Conservation (phyloP, 176 grass and related monocot genomes). For the Eleusine indica region DNA sequence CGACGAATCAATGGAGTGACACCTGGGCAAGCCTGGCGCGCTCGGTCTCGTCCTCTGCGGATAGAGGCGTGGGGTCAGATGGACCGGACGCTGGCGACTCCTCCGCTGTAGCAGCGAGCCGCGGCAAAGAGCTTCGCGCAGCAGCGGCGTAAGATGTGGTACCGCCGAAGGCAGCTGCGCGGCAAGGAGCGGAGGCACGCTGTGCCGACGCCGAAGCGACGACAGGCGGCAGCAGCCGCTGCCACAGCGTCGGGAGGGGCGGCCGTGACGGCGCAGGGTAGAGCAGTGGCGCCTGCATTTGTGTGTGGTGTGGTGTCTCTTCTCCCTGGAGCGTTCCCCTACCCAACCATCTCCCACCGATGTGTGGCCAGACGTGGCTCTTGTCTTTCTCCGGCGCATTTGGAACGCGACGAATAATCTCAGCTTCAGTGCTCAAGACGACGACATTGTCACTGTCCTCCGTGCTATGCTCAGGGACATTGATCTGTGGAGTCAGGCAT, state of each 20-base stretch:
- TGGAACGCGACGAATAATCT: no score
- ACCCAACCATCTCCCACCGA: no score
- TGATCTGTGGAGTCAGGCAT: no score
- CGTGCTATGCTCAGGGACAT: no score
- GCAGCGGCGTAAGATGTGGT: neutral
- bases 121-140: slow-evolving; percentile 10
- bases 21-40: slow-evolving; percentile 87
- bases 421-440: no score
- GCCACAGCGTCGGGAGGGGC: slow-evolving; percentile 20
- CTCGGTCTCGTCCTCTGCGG: slow-evolving; percentile 48
- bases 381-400: no score
- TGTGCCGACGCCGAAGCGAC: neutral
- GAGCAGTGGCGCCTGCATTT: slow-evolving; percentile 61
- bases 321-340: no score
- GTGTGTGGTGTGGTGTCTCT: neutral
- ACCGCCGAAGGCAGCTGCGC: neutral
- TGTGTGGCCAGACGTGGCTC: no score
- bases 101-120: neutral
- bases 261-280: slow-evolving; percentile 31
- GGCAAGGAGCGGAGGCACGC: neutral
- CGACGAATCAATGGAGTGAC: neutral
- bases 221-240: neutral
- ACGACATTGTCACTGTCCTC: no score
- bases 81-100: slow-evolving; percentile 2
- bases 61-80: slow-evolving; percentile 6